Percentiles rank a stretch among this genome's conserved stretches.
These are phyloP conservation scores for Pleomassaria siparia DNA, from an alignment of 2,329 filamentous ascomycete genomes.

Conservation along the genomic window DNA sequence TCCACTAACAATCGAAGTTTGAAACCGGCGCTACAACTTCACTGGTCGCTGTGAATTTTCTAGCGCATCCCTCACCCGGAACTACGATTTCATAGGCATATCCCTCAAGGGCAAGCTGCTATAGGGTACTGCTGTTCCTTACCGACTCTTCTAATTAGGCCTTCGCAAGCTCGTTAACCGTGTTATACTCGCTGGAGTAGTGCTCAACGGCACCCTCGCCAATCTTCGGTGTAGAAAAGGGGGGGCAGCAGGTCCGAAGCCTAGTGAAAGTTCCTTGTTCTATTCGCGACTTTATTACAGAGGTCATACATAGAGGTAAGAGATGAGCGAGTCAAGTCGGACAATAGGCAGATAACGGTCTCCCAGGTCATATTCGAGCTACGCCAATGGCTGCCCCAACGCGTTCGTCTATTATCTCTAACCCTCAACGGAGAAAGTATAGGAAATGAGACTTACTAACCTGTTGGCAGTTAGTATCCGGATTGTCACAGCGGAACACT, in stretches of 20 bases:
- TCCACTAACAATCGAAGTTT: slow-evolving; percentile 5
- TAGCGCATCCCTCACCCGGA: slow-evolving; percentile 64
- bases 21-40: slow-evolving; percentile 1
- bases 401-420: slow-evolving; percentile 39
- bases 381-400: slow-evolving; percentile 69
- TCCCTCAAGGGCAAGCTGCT: slow-evolving; percentile 69
- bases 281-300: slow-evolving; percentile 63
- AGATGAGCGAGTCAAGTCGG: slow-evolving; percentile 58
- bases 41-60: slow-evolving; percentile 35
- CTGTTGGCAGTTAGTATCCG: slow-evolving; percentile 62
- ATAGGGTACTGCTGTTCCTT: slow-evolving; percentile 63
- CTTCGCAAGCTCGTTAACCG: slow-evolving; percentile 56
- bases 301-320: slow-evolving; percentile 62
- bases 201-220: slow-evolving; percentile 64
- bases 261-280: slow-evolving; percentile 63
- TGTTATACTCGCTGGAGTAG: slow-evolving; percentile 61
- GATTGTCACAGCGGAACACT: slow-evolving; percentile 69
- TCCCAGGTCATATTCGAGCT: slow-evolving; percentile 65
- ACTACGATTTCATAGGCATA: slow-evolving; percentile 67
- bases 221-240: slow-evolving; percentile 62
- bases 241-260: slow-evolving; percentile 68
- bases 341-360: slow-evolving; percentile 69
- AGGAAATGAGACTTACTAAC: slow-evolving; percentile 23
- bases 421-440: background rate
- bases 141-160: slow-evolving; percentile 53